Evolutionary conservation across 78 protist species (phyloP).

Genomic region (Carpediemonas membranifera): DNA sequence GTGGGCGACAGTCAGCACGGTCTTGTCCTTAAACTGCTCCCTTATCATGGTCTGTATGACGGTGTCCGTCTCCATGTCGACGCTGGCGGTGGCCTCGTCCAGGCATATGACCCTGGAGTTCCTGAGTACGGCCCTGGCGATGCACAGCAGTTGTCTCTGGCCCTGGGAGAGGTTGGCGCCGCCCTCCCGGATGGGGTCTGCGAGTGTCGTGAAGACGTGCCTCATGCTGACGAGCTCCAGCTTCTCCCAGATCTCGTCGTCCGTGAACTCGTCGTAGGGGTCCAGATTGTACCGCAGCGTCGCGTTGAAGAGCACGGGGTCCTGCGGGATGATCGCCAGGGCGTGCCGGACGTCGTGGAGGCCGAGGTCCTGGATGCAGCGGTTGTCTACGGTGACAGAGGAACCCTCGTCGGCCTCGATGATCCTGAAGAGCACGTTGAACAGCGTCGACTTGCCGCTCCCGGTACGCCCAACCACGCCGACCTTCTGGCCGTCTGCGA

Average conservation of each 20-base stretch:
- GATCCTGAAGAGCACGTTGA: constrained; percentile 6
- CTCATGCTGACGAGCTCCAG: neutral
- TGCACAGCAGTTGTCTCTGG: constrained; percentile 5
- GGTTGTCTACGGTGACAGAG: constrained; percentile 42
- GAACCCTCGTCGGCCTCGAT: constrained; percentile 21
- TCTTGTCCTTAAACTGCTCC: constrained; percentile 17
- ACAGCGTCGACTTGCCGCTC: constrained; percentile 7
- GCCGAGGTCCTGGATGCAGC: neutral
- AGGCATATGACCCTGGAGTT: neutral
- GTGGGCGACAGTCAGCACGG: constrained; percentile 62
- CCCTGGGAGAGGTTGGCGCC: constrained; percentile 14
- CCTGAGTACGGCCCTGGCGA: constrained; percentile 1
- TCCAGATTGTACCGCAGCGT: constrained; percentile 28
- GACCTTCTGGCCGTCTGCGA: neutral
- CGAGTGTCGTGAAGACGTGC: neutral
- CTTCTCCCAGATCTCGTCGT: neutral
- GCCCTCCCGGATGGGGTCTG: neutral
- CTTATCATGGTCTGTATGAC: constrained; percentile 24
- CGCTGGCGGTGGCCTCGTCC: constrained; percentile 5
- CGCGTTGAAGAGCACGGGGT: constrained; percentile 21
- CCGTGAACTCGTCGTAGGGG: neutral
- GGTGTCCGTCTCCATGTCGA: constrained; percentile 27
- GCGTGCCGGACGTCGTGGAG: constrained; percentile 39
- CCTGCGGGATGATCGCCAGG: constrained; percentile 69
- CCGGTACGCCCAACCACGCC: constrained; percentile 32